Percentiles rank a stretch among this genome's conserved stretches.
Conservation (phyloP, 208 protist genomes). For the Leishmania tarentolae region DNA sequence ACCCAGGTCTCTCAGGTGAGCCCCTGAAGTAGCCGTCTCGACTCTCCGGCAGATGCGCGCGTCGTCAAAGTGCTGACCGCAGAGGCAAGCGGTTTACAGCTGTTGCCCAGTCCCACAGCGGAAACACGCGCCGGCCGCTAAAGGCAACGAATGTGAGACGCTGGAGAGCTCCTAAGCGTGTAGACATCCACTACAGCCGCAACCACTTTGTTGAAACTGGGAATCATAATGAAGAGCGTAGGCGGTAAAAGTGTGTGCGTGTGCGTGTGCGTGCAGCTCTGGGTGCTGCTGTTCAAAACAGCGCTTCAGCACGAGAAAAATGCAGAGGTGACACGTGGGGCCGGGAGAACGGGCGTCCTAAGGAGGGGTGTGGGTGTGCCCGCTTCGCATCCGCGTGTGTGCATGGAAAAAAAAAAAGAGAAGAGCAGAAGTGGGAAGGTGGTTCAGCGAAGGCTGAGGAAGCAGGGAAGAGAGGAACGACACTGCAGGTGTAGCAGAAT, state of each 20-base stretch:
- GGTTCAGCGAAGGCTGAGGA: background rate
- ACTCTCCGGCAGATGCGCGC: conserved; percentile 32
- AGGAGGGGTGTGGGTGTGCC: background rate
- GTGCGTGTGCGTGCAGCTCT: background rate
- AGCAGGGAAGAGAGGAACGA: background rate
- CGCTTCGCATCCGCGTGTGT: background rate
- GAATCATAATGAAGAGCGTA: background rate
- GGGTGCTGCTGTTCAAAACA: background rate
- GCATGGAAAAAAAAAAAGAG: background rate
- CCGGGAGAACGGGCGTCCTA: background rate
- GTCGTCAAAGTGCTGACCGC: conserved; percentile 37
- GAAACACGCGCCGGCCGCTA: conserved; percentile 18
- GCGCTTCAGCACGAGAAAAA: background rate
- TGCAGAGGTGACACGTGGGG: background rate
- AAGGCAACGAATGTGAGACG: conserved; percentile 23
- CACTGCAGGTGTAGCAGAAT: background rate
- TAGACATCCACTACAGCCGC: conserved; percentile 29
- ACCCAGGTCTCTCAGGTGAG: conserved; percentile 25
- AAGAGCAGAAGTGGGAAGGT: background rate
- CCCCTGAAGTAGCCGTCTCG: conserved; percentile 18
- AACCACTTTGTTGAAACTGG: conserved; percentile 17
- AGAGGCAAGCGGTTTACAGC: conserved; percentile 19
- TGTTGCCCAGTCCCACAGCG: conserved; percentile 23
- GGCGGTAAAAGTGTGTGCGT: background rate
- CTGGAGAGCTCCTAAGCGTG: conserved; percentile 33